Base-by-base conservation (phyloP, 1,139 yeast genomes). In the Sugiyamaella pinicola region DNA sequence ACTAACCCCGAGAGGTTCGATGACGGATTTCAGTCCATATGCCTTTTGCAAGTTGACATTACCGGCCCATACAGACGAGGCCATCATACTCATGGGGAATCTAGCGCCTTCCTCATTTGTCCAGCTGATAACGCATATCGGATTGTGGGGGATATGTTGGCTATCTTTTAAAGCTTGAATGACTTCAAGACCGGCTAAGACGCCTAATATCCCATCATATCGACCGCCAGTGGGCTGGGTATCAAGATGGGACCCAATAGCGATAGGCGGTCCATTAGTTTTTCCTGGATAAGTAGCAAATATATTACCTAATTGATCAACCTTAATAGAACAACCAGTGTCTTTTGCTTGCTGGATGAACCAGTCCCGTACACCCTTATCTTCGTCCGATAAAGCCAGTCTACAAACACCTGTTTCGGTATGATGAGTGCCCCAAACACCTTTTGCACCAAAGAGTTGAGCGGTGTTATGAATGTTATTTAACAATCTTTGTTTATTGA, bases 21-120 rank as follows among this genome's bases (percentile, higher is more conserved):
- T 75, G 5, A 84, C 83, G 58, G 55, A 52, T 38, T 76, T 68
- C 56, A 82, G 65, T 2, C 67, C 65, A 58, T 82, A 81, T 4
- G 80, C 78, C 2, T 75, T 75, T 52, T 83, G 79, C 54, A 76
- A 69, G 1, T 74, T 61, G 41, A 74, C 65, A 18, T 71, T 64
- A 7, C 78, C 85, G 0, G 86, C 80, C 87, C 87, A 85, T 1
- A 84, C 87, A 9, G 83, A 76, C 6, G 85, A 79, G 0, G 85
- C 78, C 78, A 84, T 81, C 67, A 82, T 76, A 42, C 84, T 76
- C 69, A 79, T 74, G 5, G 90, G 87, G 64, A 84, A 85, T 47
- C 91, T 69, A 0, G 90, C 89, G 41, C 91, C 91, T 71, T 85
- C 91, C 65, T 85, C 91, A 64, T 85, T 85, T 62, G 85, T 82